These are phyloP conservation scores for Epichloe scottii DNA, from an alignment of 2,329 filamentous ascomycete species.

Conservation along the genomic window DNA sequence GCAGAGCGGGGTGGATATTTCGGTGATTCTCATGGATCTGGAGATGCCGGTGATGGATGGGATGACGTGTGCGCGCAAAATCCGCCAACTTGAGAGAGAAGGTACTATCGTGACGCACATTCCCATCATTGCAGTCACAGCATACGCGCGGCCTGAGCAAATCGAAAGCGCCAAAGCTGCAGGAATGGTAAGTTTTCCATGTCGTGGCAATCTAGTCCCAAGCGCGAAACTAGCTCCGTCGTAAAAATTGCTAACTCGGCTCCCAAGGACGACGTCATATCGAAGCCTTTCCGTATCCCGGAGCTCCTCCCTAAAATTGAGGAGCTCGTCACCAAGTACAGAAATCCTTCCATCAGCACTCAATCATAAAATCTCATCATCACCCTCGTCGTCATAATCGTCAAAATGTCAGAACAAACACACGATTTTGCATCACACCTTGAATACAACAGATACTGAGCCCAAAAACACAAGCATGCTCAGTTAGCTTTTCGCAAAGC, in stretches of 20 bases:
- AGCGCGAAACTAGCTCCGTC: too few relatives aligned
- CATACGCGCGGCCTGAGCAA: slow-evolving; percentile 65
- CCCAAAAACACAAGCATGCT: not conserved
- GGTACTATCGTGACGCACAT: slow-evolving; percentile 52
- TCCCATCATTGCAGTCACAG: slow-evolving; percentile 75
- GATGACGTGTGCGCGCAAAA: slow-evolving; percentile 56
- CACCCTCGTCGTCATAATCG: not conserved
- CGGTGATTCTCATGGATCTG: slow-evolving; percentile 66
- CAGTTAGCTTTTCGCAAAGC: not conserved
- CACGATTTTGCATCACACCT: too few relatives aligned
- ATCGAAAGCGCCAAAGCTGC: slow-evolving; percentile 57
- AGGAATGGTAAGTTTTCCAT: slow-evolving; percentile 48
- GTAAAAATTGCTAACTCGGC: not conserved
- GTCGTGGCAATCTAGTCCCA: not conserved
- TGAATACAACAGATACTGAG: too few relatives aligned
- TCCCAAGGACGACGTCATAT: slow-evolving; percentile 56
- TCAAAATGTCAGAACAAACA: not conserved
- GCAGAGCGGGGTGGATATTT: slow-evolving; percentile 38
- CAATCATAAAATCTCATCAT: not conserved
- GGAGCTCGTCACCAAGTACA: slow-evolving; percentile 35
- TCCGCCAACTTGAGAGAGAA: slow-evolving; percentile 53
- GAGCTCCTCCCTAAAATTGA: slow-evolving; percentile 57
- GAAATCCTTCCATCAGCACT: slow-evolving; percentile 16
- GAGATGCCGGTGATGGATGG: slow-evolving; percentile 82
- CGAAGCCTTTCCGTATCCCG: slow-evolving; percentile 68